Evolutionary conservation across 352 stramenopile species (phyloP).

Genomic region (Phytophthora palmivora): DNA sequence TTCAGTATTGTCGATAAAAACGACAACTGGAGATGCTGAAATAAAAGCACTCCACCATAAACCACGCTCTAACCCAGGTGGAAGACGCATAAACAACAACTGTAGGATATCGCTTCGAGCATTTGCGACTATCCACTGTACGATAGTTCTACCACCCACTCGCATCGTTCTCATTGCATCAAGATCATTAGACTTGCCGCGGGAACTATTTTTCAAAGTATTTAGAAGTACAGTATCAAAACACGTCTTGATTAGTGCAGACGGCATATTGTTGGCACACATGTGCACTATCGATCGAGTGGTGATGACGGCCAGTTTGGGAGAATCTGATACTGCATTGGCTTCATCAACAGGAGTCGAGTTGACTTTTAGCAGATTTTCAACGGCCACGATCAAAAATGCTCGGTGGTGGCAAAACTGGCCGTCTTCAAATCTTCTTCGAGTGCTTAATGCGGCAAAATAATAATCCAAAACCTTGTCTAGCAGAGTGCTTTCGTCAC

Average conservation of each 20-base stretch:
- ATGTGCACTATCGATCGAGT: constrained; percentile 28
- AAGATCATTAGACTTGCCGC: background rate
- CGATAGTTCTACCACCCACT: constrained; percentile 36
- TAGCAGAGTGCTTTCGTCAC: constrained; percentile 10
- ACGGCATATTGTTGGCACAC: constrained; percentile 39
- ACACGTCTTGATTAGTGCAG: constrained; percentile 21
- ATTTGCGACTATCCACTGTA: constrained; percentile 40
- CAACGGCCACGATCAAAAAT: constrained; percentile 29
- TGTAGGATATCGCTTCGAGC: constrained; percentile 32
- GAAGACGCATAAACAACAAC: constrained; percentile 6
- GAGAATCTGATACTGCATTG: background rate
- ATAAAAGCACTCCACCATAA: constrained; percentile 27
- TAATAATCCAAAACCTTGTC: constrained; percentile 35
- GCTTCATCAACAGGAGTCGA: background rate
- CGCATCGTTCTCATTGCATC: constrained; percentile 13
- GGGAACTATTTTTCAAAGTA: background rate
- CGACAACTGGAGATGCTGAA: background rate
- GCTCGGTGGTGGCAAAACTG: constrained; percentile 11
- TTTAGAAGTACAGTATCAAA: constrained; percentile 1
- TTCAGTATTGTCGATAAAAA: background rate
- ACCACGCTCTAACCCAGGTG: constrained; percentile 16
- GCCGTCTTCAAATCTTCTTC: background rate
- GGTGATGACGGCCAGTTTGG: constrained; percentile 1
- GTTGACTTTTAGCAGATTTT: constrained; percentile 30
- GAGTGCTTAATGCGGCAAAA: constrained; percentile 4